These are phyloP conservation scores for Cardamine occulta DNA, from an alignment of 345 rosid genomes.

Conservation along the genomic window DNA sequence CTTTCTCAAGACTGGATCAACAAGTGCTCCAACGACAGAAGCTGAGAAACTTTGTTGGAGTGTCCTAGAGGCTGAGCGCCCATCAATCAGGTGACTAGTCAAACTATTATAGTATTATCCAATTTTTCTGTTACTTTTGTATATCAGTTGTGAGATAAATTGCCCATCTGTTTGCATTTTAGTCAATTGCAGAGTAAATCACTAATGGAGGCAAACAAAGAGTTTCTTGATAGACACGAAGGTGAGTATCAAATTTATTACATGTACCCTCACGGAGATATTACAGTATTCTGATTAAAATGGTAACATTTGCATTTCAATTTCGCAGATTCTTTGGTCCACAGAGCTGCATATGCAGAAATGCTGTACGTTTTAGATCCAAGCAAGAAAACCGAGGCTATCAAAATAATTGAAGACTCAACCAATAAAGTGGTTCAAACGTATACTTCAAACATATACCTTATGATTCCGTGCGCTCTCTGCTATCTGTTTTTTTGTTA, in stretches of 20 bases:
- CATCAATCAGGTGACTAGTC: conserved; percentile 68
- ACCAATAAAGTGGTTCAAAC: conserved; percentile 55
- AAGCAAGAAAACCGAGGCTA: conserved; percentile 68
- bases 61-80: conserved; percentile 91
- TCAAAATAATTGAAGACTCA: conserved; percentile 78
- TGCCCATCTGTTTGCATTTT: conserved; percentile 30
- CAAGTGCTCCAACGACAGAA: conserved; percentile 66
- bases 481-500: background rate
- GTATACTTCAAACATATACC: conserved; percentile 44
- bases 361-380: conserved; percentile 74
- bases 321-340: conserved; percentile 81
- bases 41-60: conserved; percentile 85
- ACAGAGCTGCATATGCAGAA: conserved; percentile 94
- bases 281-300: background rate
- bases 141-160: conserved; percentile 17
- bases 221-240: conserved; percentile 73
- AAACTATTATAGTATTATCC: conserved; percentile 5
- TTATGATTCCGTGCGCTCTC: conserved; percentile 6
- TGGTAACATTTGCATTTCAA: conserved; percentile 14
- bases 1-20: conserved; percentile 70
- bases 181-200: conserved; percentile 87
- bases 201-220: conserved; percentile 72
- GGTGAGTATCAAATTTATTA: conserved; percentile 49
- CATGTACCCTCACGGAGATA: background rate
- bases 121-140: conserved; percentile 6